These are phyloP conservation scores for Scutellospora calospora DNA, from an alignment of 371 early-diverging fungal genomes.

Conservation along the genomic window DNA sequence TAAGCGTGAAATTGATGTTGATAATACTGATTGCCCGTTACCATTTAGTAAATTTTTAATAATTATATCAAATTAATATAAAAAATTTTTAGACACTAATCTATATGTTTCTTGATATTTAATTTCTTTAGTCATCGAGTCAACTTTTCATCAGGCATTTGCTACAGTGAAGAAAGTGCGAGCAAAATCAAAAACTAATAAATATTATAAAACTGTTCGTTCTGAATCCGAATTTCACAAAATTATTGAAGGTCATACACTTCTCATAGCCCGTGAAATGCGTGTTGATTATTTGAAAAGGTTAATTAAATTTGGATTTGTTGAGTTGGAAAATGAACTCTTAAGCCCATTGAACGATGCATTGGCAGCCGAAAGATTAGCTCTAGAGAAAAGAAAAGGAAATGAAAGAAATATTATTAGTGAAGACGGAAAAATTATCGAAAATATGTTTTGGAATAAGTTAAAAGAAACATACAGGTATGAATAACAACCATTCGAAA, in stretches of 20 bases:
- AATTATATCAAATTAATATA: no score
- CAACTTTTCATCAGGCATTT: conserved; percentile 30
- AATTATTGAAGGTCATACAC: neutral
- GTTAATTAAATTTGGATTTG: conserved; percentile 10
- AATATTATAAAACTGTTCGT: no score
- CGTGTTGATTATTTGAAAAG: conserved; percentile 8
- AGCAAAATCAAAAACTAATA: no score
- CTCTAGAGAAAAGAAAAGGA: neutral
- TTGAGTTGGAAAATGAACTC: neutral
- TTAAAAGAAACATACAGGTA: conserved; percentile 33
- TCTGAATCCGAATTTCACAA: neutral
- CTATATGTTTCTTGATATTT: neutral
- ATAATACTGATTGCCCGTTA: no score
- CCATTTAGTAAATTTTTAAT: no score
- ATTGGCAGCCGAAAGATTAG: neutral
- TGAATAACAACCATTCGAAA: no score
- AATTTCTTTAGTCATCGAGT: conserved; percentile 21
- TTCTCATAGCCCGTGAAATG: neutral
- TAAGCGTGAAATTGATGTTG: no score
- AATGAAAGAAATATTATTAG: neutral
- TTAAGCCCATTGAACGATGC: neutral
- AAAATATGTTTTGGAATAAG: conserved; percentile 10
- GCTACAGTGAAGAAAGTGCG: neutral
- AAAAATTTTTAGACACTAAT: no score
- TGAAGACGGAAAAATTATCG: conserved; percentile 1